Conservation (phyloP, 2,329 filamentous ascomycete genomes). For the Westerdykella sp. region DNA sequence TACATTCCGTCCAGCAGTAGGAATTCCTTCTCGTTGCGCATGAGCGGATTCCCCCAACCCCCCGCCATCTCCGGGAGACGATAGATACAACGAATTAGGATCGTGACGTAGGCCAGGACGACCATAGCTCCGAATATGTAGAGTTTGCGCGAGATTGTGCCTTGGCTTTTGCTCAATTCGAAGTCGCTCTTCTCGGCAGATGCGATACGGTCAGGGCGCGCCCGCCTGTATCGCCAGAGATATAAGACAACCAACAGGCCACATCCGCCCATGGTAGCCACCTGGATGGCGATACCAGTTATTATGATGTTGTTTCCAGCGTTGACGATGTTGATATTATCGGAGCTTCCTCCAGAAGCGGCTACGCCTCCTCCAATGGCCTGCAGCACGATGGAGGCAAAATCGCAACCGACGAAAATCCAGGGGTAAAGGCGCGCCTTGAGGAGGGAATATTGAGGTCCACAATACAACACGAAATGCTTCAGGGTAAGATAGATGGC, state of each 20-base stretch:
- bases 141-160: slow-evolving; percentile 12
- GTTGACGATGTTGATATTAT: slow-evolving; percentile 29
- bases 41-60: slow-evolving; percentile 40
- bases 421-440: slow-evolving; percentile 45
- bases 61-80: slow-evolving; percentile 43
- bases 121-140: slow-evolving; percentile 24
- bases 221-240: slow-evolving; percentile 19
- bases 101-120: slow-evolving; percentile 36
- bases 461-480: slow-evolving; percentile 42
- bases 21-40: slow-evolving; percentile 43
- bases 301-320: slow-evolving; percentile 50
- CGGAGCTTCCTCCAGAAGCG: slow-evolving; percentile 29
- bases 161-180: slow-evolving; percentile 17
- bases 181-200: slow-evolving; percentile 20
- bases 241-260: slow-evolving; percentile 35
- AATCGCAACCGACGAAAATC: slow-evolving; percentile 53
- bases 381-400: slow-evolving; percentile 51
- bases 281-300: slow-evolving; percentile 51
- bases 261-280: slow-evolving; percentile 47
- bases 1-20: slow-evolving; percentile 44
- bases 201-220: slow-evolving; percentile 4
- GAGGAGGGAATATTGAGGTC: slow-evolving; percentile 37
- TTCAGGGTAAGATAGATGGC: slow-evolving; percentile 45
- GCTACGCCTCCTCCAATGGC: slow-evolving; percentile 52
- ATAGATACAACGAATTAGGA: slow-evolving; percentile 44